Base-by-base conservation (phyloP, 345 rosid species). In the rapeseed (Brassica napus) region DNA sequence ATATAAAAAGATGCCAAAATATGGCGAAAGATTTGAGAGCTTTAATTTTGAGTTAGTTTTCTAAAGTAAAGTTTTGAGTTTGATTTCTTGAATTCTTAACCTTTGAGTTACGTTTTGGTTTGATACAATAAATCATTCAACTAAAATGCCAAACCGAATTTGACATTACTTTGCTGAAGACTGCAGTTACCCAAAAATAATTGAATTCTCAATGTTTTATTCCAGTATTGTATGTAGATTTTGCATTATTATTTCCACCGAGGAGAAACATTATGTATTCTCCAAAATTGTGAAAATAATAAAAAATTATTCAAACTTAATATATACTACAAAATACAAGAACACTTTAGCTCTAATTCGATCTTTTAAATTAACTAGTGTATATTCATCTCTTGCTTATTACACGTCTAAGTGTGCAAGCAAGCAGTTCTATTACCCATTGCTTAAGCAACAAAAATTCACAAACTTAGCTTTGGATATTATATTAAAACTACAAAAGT, bases 401-500 rank as follows among this genome's bases (percentile, higher is more conserved):
- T 42, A 61, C 39, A 57, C 8, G 11, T 42, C 62, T 4, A 76
- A 70, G 71, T 64, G 24, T 70, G 71, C 44, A 69, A 70, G 42
- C 44, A 70, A 71, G 58, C 32, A 70, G 30, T 55, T 54, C 57
- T 52, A 35, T 71, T 23, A 63, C 57, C 54, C 39, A 2, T 70
- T 15, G n/a, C 63, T 70, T 72, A 57, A 71, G 68, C 59, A 64
- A 49, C 15, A 18, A 1, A 26, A 3, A 60, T 3, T 3, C 32
- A 57, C 61, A 78, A 54, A 77, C 31, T 23, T 49, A 32, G 75
- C 62, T 69, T 61, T 42, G 5, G 26, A 21, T 60, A 60, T 60
- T 2, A 63, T 15, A 70, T 32, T 32, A 70, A 32, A 71, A 34
- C 32, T 34, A 65, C 4, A 34, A 57, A 72, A 61, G 57, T 24